Evolutionary conservation across 805 yeast genomes (phyloP), one percentile per base, ranked within the genome.

Genomic region (Candida dendrica): DNA sequence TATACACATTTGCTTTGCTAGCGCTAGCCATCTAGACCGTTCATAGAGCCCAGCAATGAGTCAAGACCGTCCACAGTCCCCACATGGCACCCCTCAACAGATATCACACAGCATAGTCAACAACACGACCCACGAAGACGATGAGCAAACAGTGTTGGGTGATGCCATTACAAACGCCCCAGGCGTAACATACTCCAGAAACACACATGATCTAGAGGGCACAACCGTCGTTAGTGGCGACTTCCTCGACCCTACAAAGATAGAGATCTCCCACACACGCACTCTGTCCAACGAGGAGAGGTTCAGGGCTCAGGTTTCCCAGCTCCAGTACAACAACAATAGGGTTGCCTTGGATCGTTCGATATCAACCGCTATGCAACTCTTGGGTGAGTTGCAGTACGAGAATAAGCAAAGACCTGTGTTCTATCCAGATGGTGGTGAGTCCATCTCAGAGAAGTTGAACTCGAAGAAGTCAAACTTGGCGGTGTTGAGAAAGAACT

Each of bases 291-390:
- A 60, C 26, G 63, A 60, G 36, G 53, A 49, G 17, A 60, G 68
- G n/a, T 53, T 70, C 45, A 66, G 70, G 37, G 68, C 82, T 1
- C 82, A 88, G 40, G 58, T 83, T 27, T 77, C 80, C 44, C 96
- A 90, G 56, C 63, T 83, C 43, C 84, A 77, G 46, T 91, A 84
- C 59, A 87, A 87, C 56, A 80, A 81, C 51, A 81, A 81, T 64
- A 74, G 84, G 42, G 65, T 77, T 0, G 72, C 82, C 1, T 65
- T 90, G 42, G 82, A 78, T 44, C 66, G 84, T 40, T 71, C 81
- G 1, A 80, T 84, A 43, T 64, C 71, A 45, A 68, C 73, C 26
- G 73, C 81, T 1, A 63, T 71, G 13, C 74, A 71, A 32, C 53
- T 82, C 22, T 55, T 84, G 38, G 54, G 60, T 17, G 77, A 79